phyloP scores from a whole-genome alignment of 306 rosid genomes.

The Crotalaria pallida region DNA sequence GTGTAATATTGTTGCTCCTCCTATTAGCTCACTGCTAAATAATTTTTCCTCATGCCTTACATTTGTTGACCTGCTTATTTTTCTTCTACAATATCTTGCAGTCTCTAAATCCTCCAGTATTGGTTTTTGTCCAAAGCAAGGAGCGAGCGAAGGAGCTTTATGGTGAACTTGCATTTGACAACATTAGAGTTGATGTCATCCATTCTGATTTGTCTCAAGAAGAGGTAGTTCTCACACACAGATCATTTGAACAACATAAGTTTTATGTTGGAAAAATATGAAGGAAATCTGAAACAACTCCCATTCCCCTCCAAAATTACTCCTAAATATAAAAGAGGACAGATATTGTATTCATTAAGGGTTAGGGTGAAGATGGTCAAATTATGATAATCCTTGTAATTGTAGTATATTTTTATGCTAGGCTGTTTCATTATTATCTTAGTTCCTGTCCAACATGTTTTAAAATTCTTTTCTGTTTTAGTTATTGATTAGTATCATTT shows the following conservation, averaged over 20 bases:
- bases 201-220: conserved; percentile 84
- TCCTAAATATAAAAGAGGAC: neutral
- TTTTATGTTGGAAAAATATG: neutral
- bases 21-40: neutral
- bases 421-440: neutral
- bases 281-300: neutral
- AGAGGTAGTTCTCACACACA: conserved; percentile 60
- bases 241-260: conserved; percentile 8
- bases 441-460: neutral
- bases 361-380: conserved; percentile 11
- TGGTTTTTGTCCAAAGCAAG: conserved; percentile 94
- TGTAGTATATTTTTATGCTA: neutral
- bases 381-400: neutral
- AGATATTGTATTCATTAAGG: neutral
- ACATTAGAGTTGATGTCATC: conserved; percentile 73
- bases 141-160: conserved; percentile 88
- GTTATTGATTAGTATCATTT: neutral
- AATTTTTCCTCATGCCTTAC: conserved; percentile 3
- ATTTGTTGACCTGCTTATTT: conserved; percentile 21
- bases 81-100: conserved; percentile 24
- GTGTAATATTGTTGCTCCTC: neutral
- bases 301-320: neutral
- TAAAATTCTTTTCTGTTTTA: neutral
- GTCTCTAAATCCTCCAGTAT: conserved; percentile 87
- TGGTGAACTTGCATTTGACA: conserved; percentile 66